Percentiles rank a stretch among this genome's conserved stretches.
Evolutionary conservation across 345 rosid genomes (phyloP).

Genomic region (Pseudoturritis turrita): DNA sequence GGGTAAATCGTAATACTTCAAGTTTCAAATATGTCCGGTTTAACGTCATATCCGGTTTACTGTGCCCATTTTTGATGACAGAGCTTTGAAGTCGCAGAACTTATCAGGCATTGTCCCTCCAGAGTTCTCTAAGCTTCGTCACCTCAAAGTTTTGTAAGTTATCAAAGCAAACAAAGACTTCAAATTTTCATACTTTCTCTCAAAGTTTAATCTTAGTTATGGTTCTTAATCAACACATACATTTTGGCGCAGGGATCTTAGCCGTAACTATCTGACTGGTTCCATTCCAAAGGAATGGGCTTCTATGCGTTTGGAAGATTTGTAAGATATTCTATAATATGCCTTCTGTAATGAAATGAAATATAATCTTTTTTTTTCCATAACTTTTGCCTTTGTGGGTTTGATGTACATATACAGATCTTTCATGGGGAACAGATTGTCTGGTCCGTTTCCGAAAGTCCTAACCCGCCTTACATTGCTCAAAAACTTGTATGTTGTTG

Average conservation of each 20-base stretch:
- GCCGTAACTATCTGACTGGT: constrained; percentile 70
- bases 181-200: neutral
- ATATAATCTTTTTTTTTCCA: neutral
- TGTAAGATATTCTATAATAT: constrained; percentile 38
- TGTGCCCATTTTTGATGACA: neutral
- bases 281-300: constrained; percentile 76
- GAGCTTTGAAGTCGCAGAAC: constrained; percentile 61
- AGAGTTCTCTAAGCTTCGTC: constrained; percentile 64
- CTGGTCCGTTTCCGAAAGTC: constrained; percentile 78
- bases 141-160: constrained; percentile 67
- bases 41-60: neutral
- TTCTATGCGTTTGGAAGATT: constrained; percentile 52
- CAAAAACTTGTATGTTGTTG: constrained; percentile 58
- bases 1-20: neutral
- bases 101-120: constrained; percentile 63
- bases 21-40: neutral
- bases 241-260: constrained; percentile 60
- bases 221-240: neutral
- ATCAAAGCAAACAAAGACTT: neutral
- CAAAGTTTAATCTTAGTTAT: neutral
- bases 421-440: constrained; percentile 79
- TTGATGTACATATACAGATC: constrained; percentile 39
- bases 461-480: constrained; percentile 59
- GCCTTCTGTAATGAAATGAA: neutral
- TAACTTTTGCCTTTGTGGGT: neutral